Percentiles rank a stretch among this genome's conserved stretches.
Conservation (phyloP, 1,139 yeast genomes). For the Lodderomyces oxycetoniae region DNA sequence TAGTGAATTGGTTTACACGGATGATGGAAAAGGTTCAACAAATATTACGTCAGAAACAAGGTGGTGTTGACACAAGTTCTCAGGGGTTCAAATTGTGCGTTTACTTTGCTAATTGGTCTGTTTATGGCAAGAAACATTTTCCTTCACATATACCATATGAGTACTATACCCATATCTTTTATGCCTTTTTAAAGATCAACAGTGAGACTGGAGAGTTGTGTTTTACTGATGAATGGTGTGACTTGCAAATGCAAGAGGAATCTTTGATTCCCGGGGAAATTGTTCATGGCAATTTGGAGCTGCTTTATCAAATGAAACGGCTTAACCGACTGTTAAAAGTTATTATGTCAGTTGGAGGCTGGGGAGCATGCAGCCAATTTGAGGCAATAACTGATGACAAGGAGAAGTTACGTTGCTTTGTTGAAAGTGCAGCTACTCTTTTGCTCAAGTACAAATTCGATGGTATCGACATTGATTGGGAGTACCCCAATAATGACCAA, state of each 20-base stretch:
- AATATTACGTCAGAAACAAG: conserved; percentile 4
- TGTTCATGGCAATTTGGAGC: conserved; percentile 52
- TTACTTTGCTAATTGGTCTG: conserved; percentile 63
- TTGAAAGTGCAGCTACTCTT: conserved; percentile 42
- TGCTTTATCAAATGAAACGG: conserved; percentile 48
- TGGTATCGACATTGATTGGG: conserved; percentile 96
- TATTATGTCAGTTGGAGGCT: conserved; percentile 82
- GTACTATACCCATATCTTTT: conserved; percentile 62
- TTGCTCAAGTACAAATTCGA: conserved; percentile 65
- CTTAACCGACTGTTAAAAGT: conserved; percentile 50
- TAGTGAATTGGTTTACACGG: too few relatives aligned
- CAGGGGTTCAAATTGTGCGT: conserved; percentile 22
- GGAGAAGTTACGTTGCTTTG: conserved; percentile 42
- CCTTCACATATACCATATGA: conserved; percentile 63
- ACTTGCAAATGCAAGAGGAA: conserved; percentile 42
- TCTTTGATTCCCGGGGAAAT: conserved; percentile 18
- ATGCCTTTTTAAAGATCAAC: conserved; percentile 68
- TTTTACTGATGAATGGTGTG: conserved; percentile 67
- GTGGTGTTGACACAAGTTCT: background rate
- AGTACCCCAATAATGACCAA: conserved; percentile 54
- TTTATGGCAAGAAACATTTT: conserved; percentile 56
- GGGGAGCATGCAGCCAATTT: conserved; percentile 61
- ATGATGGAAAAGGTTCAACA: conserved; percentile 12
- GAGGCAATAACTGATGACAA: conserved; percentile 38
- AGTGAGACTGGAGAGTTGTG: conserved; percentile 47